Conservation (phyloP, 352 stramenopile genomes). For the Globisporangium camurandrum region DNA sequence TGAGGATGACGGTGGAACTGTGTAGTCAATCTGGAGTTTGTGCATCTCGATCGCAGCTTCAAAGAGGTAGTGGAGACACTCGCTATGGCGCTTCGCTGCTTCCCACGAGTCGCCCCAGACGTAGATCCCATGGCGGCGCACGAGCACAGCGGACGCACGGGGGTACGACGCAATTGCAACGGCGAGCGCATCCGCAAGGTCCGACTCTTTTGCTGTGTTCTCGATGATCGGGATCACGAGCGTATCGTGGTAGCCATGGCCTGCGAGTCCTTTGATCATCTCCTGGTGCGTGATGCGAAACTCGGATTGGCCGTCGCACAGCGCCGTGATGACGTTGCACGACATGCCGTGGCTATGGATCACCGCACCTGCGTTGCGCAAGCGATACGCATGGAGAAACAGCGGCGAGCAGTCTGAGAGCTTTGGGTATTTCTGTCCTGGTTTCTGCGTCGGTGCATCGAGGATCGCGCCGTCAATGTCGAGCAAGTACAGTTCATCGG, state of each 20-base stretch:
- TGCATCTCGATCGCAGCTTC: constrained; percentile 88
- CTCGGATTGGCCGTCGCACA: constrained; percentile 77
- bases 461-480: constrained; percentile 82
- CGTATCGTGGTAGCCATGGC: constrained; percentile 89
- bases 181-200: constrained; percentile 87
- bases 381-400: constrained; percentile 90
- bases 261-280: constrained; percentile 96
- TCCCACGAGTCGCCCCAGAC: constrained; percentile 96
- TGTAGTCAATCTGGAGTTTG: constrained; percentile 75
- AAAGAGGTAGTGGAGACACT: constrained; percentile 97
- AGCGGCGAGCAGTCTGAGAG: constrained; percentile 92
- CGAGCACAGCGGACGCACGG: constrained; percentile 88
- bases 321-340: constrained; percentile 86
- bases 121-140: constrained; percentile 94
- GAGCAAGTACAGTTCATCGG: constrained; percentile 93
- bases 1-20: constrained; percentile 37
- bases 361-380: constrained; percentile 67
- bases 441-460: constrained; percentile 37
- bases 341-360: constrained; percentile 76
- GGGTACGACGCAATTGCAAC: constrained; percentile 85
- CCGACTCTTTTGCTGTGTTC: constrained; percentile 91
- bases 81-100: constrained; percentile 93
- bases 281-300: constrained; percentile 94
- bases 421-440: constrained; percentile 51
- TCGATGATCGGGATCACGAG: constrained; percentile 95